Base-by-base conservation (phyloP, 176 grass and related monocot genomes). In the Oropetium thomaeum region DNA sequence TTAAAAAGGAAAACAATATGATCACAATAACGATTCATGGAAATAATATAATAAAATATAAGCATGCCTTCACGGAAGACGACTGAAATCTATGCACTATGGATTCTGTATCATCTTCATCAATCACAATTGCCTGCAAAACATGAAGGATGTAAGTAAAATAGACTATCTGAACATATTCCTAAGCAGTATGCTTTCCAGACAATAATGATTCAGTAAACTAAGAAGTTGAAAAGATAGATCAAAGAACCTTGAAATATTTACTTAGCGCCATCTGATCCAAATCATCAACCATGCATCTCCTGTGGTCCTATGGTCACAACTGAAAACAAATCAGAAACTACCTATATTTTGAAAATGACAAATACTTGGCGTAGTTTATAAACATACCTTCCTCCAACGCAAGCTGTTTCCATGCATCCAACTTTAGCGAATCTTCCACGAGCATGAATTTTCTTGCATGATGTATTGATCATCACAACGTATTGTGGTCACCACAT, bases 351-450 rank as follows among this genome's bases (percentile, higher is more conserved):
- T 75, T n/a, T n/a, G n/a, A n/a, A n/a, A n/a, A n/a, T n/a, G n/a
- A 15, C 27, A 28, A 60, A 67, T 67, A 41, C 28, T 76, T 15
- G 19, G 5, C 38, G 13, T 72, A 23, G 14, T 38, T 65, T 75
- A 62, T 48, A 44, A 40, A 29, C 23, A 37, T 82, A 99, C 91
- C 96, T 86, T 99, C 96, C 78, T 99, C 91, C 70, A 69, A 82
- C 86, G 96, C 96, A 92, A 99, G 89, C 65, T 95, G 96, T 79
- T 76, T 94, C 96, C 96, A 99, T 67, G 89, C 86, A 87, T 94
- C 87, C 76, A 99, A 68, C 72, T 95, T 99, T 61, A 99, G 59
- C 39, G 84, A 79, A 30, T 79, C 78, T 20, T n/a, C n/a, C n/a
- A n/a, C n/a, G n/a, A n/a, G n/a, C n/a, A n/a, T n/a, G n/a, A n/a